These are phyloP conservation scores for Nitzschia palea DNA, from an alignment of 108 stramenopile genomes.

Conservation along the genomic window DNA sequence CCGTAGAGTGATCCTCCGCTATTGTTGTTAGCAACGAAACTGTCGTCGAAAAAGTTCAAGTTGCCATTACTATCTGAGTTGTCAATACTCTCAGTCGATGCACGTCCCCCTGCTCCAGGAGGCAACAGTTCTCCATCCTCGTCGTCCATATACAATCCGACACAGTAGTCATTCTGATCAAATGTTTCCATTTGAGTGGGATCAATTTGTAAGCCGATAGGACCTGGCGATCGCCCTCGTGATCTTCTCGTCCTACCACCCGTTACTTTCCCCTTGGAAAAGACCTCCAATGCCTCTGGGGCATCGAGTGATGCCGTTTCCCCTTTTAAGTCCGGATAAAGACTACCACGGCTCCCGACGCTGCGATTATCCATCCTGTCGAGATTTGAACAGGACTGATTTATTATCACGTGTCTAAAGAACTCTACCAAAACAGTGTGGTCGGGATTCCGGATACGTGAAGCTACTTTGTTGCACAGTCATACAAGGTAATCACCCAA, in stretches of 20 bases:
- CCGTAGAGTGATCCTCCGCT: not conserved
- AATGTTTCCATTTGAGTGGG: not conserved
- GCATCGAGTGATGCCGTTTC: not conserved
- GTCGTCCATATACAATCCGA: too few relatives aligned
- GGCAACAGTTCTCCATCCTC: too few relatives aligned
- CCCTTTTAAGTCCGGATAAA: not conserved
- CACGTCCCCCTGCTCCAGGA: not conserved
- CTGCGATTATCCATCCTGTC: not conserved
- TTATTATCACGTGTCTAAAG: too few relatives aligned
- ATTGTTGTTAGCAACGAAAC: not conserved
- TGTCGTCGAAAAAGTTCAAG: too few relatives aligned
- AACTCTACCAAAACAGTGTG: too few relatives aligned
- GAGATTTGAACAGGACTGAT: too few relatives aligned
- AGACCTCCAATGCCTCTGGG: not conserved
- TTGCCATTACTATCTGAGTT: too few relatives aligned
- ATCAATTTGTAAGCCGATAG: not conserved
- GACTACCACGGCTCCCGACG: slow-evolving; percentile 3
- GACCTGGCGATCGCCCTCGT: not conserved
- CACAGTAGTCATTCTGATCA: not conserved
- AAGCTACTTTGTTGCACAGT: too few relatives aligned
- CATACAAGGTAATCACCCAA: too few relatives aligned
- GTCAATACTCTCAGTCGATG: not conserved
- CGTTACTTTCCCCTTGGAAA: not conserved
- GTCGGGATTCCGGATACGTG: too few relatives aligned
- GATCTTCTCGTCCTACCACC: not conserved